Conservation (phyloP, 164 flowering plant species). For the Vitis vinifera region DNA sequence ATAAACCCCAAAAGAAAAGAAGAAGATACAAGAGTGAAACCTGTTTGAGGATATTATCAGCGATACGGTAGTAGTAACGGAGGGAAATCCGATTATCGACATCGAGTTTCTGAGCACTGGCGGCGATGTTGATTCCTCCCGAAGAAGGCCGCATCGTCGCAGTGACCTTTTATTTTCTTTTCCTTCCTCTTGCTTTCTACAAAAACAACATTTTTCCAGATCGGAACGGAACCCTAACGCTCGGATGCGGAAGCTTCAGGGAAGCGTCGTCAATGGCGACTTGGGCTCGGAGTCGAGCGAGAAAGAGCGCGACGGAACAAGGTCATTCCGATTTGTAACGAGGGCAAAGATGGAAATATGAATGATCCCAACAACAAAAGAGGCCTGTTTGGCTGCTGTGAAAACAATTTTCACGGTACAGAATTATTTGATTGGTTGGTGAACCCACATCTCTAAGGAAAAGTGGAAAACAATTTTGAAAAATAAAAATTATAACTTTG, state of each 20-base stretch:
- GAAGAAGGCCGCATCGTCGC: conserved; percentile 56
- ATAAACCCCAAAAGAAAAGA: background rate
- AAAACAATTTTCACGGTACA: too few relatives aligned
- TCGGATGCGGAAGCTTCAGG: background rate
- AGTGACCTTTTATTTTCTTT: background rate
- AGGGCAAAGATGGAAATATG: conserved; percentile 16
- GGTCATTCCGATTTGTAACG: conserved; percentile 6
- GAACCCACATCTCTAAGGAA: too few relatives aligned
- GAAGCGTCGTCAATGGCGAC: conserved; percentile 21
- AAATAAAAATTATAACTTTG: too few relatives aligned
- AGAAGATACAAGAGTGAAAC: conserved; percentile 23
- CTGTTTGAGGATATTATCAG: conserved; percentile 89
- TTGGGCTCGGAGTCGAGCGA: background rate
- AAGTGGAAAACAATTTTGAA: too few relatives aligned
- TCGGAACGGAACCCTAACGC: conserved; percentile 1
- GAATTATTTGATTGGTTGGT: too few relatives aligned
- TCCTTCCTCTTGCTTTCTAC: background rate
- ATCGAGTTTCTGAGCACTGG: conserved; percentile 53
- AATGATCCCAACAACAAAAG: background rate
- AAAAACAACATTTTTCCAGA: conserved; percentile 9
- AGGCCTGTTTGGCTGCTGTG: too few relatives aligned
- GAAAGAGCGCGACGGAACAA: background rate
- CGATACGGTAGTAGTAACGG: conserved; percentile 75
- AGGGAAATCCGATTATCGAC: conserved; percentile 85
- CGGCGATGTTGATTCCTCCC: conserved; percentile 60